These are phyloP conservation scores for Acacia confusa DNA, from an alignment of 306 rosid genomes.

Conservation along the genomic window DNA sequence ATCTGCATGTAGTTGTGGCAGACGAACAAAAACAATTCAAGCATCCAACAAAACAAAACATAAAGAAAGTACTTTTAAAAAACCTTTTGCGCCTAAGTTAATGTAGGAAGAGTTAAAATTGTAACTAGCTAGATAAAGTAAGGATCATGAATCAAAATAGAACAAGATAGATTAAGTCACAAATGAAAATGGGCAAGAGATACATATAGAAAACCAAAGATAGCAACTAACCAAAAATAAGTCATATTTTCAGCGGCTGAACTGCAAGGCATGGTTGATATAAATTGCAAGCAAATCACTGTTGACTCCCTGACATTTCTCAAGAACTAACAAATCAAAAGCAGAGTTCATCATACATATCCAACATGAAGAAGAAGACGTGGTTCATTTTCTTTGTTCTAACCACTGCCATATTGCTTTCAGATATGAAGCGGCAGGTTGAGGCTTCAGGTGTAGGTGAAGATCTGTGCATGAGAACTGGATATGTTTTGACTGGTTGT, in stretches of 20 bases:
- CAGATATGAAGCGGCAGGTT: background rate
- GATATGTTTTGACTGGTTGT: background rate
- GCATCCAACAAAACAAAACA: background rate
- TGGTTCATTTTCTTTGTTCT: background rate
- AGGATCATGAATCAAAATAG: background rate
- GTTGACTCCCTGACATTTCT: background rate
- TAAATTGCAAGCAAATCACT: background rate
- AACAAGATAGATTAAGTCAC: background rate
- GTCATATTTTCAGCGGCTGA: background rate
- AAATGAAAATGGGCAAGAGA: background rate
- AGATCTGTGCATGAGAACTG: background rate
- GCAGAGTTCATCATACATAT: background rate
- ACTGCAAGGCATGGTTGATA: background rate
- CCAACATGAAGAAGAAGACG: background rate
- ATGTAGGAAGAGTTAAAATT: background rate
- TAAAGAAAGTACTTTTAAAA: background rate
- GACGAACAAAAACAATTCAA: background rate
- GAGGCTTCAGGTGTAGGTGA: background rate
- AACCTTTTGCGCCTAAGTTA: background rate
- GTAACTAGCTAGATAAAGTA: background rate
- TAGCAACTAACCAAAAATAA: background rate
- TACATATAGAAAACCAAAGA: background rate
- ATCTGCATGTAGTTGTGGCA: conserved; percentile 4
- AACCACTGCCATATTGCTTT: background rate
- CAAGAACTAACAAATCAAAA: background rate